Percentiles rank a stretch among this genome's conserved stretches.
Conservation (phyloP, 2,329 filamentous ascomycete genomes). For the Ophiostoma montium region DNA sequence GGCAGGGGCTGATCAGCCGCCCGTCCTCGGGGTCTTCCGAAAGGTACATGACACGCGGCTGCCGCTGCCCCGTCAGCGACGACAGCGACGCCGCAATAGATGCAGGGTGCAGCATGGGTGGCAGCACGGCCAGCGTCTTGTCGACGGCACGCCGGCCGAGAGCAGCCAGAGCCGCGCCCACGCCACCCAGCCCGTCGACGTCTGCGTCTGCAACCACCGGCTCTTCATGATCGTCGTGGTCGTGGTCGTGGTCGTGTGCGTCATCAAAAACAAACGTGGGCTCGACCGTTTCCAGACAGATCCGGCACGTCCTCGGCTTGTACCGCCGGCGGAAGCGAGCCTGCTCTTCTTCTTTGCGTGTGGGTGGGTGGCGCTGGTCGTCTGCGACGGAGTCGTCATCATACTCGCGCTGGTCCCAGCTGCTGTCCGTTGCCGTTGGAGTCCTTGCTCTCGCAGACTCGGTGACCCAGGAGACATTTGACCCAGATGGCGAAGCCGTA, state of each 20-base stretch:
- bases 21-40: conserved; percentile 62
- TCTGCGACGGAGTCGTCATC: neutral
- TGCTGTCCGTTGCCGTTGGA: neutral
- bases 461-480: neutral
- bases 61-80: conserved; percentile 11
- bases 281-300: conserved; percentile 61
- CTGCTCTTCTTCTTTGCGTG: conserved; percentile 1
- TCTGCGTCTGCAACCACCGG: neutral
- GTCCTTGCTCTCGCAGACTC: neutral
- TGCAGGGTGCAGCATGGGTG: neutral
- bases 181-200: neutral
- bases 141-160: conserved; percentile 3
- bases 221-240: neutral
- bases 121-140: neutral
- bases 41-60: conserved; percentile 38
- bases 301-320: conserved; percentile 66
- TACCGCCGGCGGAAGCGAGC: conserved; percentile 32
- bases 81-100: conserved; percentile 21
- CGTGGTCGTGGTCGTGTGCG: neutral
- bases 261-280: conserved; percentile 29
- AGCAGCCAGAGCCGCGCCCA: neutral
- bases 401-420: neutral
- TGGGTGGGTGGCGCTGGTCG: neutral
- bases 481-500: neutral
- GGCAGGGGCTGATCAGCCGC: conserved; percentile 75